A percentile compares a stretch with the other conserved stretches of the same genome.
phyloP scores from a whole-genome alignment of 768 basidiomycete species.

The Boletus reticulatus region DNA sequence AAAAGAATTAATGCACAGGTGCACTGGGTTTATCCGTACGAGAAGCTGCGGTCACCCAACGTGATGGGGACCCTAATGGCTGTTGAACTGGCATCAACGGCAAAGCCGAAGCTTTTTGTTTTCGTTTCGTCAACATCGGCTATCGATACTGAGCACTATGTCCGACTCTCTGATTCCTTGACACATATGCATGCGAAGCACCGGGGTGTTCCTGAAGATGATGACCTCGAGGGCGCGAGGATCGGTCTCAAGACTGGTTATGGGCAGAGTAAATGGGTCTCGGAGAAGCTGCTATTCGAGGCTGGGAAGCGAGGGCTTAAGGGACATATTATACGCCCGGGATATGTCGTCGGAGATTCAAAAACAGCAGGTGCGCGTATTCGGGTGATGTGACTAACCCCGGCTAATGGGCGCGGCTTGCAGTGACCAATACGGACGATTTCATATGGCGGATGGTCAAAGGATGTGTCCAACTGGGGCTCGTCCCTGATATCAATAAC shows the following conservation, averaged over 20 bases:
- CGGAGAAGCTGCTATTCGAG: constrained; percentile 90
- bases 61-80: constrained; percentile 89
- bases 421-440: constrained; percentile 98
- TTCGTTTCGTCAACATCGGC: constrained; percentile 98
- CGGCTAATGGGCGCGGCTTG: background rate
- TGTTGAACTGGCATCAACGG: constrained; percentile 70
- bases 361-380: constrained; percentile 66
- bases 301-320: constrained; percentile 83
- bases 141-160: constrained; percentile 88
- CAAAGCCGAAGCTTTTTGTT: constrained; percentile 74
- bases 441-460: constrained; percentile 98
- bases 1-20: constrained; percentile 51
- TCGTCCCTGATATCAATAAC: constrained; percentile 97
- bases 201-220: constrained; percentile 79
- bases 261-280: constrained; percentile 98
- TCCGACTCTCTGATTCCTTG: constrained; percentile 76
- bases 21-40: constrained; percentile 99
- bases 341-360: constrained; percentile 96
- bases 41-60: constrained; percentile 87
- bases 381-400: background rate
- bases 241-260: constrained; percentile 82
- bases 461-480: constrained; percentile 96
- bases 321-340: constrained; percentile 88
- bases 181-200: constrained; percentile 38
- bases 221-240: constrained; percentile 85